Percentiles rank a stretch among this genome's conserved stretches.
Conservation (phyloP, 2,329 filamentous ascomycete genomes). For the Tolypocladium tundrense region DNA sequence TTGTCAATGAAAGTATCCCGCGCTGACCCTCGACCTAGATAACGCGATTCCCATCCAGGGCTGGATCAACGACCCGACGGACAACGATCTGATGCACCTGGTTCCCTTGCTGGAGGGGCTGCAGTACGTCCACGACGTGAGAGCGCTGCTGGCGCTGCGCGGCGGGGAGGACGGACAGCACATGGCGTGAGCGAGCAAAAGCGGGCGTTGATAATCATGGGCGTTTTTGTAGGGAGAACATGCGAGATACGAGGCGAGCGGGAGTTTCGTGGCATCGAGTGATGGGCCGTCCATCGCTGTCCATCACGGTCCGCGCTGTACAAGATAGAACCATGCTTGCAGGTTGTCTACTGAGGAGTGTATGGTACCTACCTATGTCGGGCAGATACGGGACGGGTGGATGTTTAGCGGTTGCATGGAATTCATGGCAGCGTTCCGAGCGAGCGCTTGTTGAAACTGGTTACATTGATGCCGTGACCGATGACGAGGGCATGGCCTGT, state of each 20-base stretch:
- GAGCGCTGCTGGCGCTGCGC: slow-evolving; percentile 77
- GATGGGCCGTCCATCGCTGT: neutral
- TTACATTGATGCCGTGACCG: neutral
- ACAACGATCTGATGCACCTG: slow-evolving; percentile 87
- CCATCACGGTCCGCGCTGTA: neutral
- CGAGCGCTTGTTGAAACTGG: neutral
- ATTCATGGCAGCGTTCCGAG: neutral
- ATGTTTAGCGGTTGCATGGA: neutral
- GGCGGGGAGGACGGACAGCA: slow-evolving; percentile 70
- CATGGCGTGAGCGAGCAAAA: slow-evolving; percentile 24
- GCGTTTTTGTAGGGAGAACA: neutral
- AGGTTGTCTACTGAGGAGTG: neutral
- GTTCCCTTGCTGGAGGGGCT: slow-evolving; percentile 87
- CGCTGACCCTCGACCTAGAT: slow-evolving; percentile 43
- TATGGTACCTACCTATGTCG: neutral
- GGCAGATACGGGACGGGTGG: neutral
- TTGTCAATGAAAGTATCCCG: neutral
- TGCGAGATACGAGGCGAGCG: neutral
- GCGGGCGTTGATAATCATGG: slow-evolving; percentile 1
- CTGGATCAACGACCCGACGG: slow-evolving; percentile 97
- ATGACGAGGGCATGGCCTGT: neutral
- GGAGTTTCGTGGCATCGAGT: neutral
- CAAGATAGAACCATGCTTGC: neutral
- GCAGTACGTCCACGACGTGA: slow-evolving; percentile 93
- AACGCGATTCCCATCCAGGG: slow-evolving; percentile 98